Percentiles rank a stretch among this genome's conserved stretches.
These are phyloP conservation scores for Neocallimastix lanati DNA, from an alignment of 192 early-diverging fungal genomes.

Conservation along the genomic window DNA sequence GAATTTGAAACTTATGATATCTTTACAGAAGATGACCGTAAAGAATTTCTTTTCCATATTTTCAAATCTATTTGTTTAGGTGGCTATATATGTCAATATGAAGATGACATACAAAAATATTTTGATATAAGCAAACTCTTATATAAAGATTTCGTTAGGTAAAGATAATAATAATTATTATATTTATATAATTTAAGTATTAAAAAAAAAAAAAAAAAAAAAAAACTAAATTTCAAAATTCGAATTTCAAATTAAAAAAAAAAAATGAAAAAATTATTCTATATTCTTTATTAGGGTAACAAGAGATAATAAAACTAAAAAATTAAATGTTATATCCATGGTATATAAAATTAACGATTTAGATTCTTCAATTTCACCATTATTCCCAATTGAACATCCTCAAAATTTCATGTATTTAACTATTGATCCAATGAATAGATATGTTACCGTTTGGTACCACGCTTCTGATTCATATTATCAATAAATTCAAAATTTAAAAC, in stretches of 20 bases:
- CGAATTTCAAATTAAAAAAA: too few relatives aligned
- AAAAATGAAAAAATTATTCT: neutral
- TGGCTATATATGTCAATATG: constrained; percentile 30
- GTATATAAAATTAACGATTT: constrained; percentile 16
- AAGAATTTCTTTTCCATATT: constrained; percentile 29
- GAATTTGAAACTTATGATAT: constrained; percentile 12
- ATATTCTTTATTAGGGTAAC: constrained; percentile 6
- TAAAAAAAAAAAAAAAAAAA: too few relatives aligned
- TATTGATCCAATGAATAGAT: constrained; percentile 18
- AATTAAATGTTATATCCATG: constrained; percentile 12
- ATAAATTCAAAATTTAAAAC: too few relatives aligned
- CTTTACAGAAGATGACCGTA: constrained; percentile 15
- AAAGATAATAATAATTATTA: neutral
- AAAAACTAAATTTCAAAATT: too few relatives aligned
- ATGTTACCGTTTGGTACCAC: constrained; percentile 30
- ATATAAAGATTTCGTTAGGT: constrained; percentile 32
- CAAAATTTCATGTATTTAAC: constrained; percentile 35
- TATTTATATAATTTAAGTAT: too few relatives aligned
- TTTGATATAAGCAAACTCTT: constrained; percentile 17
- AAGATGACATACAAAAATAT: constrained; percentile 25
- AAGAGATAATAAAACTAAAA: constrained; percentile 10
- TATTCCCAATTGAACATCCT: constrained; percentile 30
- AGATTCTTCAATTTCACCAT: constrained; percentile 16
- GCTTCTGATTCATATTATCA: constrained; percentile 21
- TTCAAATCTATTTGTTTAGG: constrained; percentile 27